These are phyloP conservation scores for Diplodia seriata DNA, from an alignment of 2,329 filamentous ascomycete species.

Conservation along the genomic window DNA sequence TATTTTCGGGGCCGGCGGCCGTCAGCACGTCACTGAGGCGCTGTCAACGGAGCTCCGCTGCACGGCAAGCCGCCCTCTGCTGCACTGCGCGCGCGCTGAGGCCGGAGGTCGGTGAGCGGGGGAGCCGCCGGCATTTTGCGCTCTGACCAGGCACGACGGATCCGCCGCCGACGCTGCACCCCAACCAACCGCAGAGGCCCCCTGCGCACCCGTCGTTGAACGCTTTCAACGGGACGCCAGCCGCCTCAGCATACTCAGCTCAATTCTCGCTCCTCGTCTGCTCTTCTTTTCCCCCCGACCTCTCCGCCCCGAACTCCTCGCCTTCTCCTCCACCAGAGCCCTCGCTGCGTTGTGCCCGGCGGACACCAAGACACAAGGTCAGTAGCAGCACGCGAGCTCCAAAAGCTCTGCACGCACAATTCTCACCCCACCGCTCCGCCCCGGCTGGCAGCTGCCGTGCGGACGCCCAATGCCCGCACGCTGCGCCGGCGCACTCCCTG, in stretches of 20 bases:
- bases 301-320: constrained; percentile 1
- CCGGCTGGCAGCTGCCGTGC: constrained; percentile 1
- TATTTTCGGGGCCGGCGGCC: background rate
- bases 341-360: constrained; percentile 23
- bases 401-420: constrained; percentile 4
- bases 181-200: constrained; percentile 18
- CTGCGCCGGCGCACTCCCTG: background rate
- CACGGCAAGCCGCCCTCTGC: background rate
- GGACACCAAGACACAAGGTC: constrained; percentile 14
- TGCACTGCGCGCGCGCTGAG: background rate
- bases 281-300: constrained; percentile 15
- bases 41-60: background rate
- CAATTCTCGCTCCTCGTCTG: constrained; percentile 21
- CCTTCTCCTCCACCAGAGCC: constrained; percentile 3
- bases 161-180: constrained; percentile 6
- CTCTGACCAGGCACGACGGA: constrained; percentile 3
- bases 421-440: background rate
- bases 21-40: background rate
- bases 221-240: constrained; percentile 17
- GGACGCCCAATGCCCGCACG: background rate
- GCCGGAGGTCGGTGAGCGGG: background rate
- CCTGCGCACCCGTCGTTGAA: constrained; percentile 18
- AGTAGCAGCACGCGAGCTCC: constrained; percentile 13
- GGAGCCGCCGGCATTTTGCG: background rate
- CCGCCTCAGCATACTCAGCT: constrained; percentile 16